phyloP scores from a whole-genome alignment of 2,329 filamentous ascomycete species.

The Epichloe gansuensis region DNA sequence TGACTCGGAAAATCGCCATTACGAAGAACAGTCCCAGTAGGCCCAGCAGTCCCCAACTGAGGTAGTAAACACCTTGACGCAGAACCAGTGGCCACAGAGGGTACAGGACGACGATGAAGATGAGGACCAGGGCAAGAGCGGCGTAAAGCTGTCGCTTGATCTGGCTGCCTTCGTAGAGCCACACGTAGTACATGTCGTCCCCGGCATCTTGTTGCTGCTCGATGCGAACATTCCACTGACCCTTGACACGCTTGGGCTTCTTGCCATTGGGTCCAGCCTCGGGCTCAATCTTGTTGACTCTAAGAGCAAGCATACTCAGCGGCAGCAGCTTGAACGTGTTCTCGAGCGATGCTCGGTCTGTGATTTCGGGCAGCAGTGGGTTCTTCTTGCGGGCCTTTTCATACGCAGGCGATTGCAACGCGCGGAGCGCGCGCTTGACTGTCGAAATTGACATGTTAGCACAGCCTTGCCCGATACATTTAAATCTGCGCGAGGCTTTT shows the following conservation, averaged over 20 bases:
- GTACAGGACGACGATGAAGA: slow-evolving; percentile 87
- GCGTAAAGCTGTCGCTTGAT: slow-evolving; percentile 91
- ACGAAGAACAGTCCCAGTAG: slow-evolving; percentile 87
- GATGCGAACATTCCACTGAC: slow-evolving; percentile 88
- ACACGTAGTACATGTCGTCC: slow-evolving; percentile 88
- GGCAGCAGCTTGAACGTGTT: slow-evolving; percentile 92
- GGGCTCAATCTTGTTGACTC: slow-evolving; percentile 63
- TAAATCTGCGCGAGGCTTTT: neutral
- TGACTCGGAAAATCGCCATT: slow-evolving; percentile 94
- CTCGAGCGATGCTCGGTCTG: slow-evolving; percentile 76
- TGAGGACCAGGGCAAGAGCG: slow-evolving; percentile 63
- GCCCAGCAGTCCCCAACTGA: slow-evolving; percentile 85
- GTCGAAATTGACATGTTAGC: slow-evolving; percentile 3
- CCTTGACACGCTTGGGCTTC: slow-evolving; percentile 81
- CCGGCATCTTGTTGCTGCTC: slow-evolving; percentile 86
- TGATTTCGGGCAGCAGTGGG: slow-evolving; percentile 74
- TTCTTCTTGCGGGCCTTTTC: slow-evolving; percentile 83
- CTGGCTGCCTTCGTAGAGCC: slow-evolving; percentile 90
- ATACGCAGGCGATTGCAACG: slow-evolving; percentile 79
- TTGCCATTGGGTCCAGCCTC: slow-evolving; percentile 52
- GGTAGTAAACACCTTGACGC: slow-evolving; percentile 90
- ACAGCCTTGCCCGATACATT: neutral
- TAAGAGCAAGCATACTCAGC: slow-evolving; percentile 82
- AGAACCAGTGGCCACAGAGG: slow-evolving; percentile 89
- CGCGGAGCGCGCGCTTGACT: slow-evolving; percentile 95